Percentiles rank a stretch among this genome's conserved stretches.
Evolutionary conservation across 2,329 filamentous ascomycete genomes (phyloP).

Genomic region (Pestalotiopsis sp.): DNA sequence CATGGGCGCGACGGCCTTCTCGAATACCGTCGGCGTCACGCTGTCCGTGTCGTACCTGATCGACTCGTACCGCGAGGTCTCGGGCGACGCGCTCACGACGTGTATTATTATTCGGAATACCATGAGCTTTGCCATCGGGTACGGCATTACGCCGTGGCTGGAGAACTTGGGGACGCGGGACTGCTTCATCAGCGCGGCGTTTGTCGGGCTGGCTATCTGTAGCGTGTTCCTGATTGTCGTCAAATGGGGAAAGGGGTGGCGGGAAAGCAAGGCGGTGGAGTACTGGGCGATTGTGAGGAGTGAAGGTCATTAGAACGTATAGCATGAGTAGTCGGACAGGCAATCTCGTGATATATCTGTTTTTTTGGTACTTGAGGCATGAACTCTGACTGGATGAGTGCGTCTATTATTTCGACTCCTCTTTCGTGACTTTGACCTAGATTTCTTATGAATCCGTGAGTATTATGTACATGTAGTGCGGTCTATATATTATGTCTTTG

Average conservation of each 20-base stretch:
- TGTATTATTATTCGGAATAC: slow-evolving; percentile 44
- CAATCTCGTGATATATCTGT: no score
- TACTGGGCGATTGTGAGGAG: slow-evolving; percentile 33
- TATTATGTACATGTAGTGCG: slow-evolving; percentile 27
- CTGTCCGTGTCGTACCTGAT: slow-evolving; percentile 43
- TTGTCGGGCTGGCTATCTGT: slow-evolving; percentile 32
- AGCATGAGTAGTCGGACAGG: no score
- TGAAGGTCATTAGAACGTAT: background rate
- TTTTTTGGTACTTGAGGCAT: no score
- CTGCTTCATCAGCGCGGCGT: slow-evolving; percentile 41
- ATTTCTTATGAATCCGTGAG: background rate
- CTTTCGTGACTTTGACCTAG: background rate
- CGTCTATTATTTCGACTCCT: background rate
- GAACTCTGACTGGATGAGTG: background rate
- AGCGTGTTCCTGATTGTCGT: slow-evolving; percentile 32
- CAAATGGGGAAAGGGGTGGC: slow-evolving; percentile 30
- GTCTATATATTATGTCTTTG: slow-evolving; percentile 49
- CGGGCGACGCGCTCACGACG: slow-evolving; percentile 40
- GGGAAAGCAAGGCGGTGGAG: slow-evolving; percentile 28
- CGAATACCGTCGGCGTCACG: slow-evolving; percentile 36
- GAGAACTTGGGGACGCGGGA: slow-evolving; percentile 44
- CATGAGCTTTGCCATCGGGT: slow-evolving; percentile 40
- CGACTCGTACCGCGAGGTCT: slow-evolving; percentile 42
- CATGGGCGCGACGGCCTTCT: slow-evolving; percentile 38
- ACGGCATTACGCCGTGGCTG: slow-evolving; percentile 49